Percentiles rank a stretch among this genome's conserved stretches.
phyloP scores from a whole-genome alignment of 192 early-diverging fungal genomes.

The Gamsiella multidivaricata region DNA sequence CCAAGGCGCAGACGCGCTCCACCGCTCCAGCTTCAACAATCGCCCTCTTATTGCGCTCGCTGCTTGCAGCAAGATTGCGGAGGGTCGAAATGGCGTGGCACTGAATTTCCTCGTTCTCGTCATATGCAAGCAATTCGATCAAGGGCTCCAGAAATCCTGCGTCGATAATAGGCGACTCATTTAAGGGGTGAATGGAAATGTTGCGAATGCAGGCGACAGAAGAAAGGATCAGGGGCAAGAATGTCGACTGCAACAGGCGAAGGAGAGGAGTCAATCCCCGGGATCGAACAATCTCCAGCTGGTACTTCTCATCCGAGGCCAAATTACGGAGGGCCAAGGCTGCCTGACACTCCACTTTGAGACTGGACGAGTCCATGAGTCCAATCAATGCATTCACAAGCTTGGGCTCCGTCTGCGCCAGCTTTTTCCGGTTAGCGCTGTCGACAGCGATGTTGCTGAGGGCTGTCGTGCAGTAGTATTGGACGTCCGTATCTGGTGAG shows the following conservation, averaged over 20 bases:
- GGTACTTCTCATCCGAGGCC: constrained; percentile 89
- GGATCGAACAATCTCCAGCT: constrained; percentile 82
- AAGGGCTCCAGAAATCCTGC: constrained; percentile 79
- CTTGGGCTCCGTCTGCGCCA: constrained; percentile 77
- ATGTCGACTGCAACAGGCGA: constrained; percentile 78
- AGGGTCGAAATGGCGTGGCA: constrained; percentile 89
- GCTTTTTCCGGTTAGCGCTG: constrained; percentile 69
- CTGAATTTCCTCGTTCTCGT: constrained; percentile 85
- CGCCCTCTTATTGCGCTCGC: constrained; percentile 77
- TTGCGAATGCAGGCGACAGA: constrained; percentile 91
- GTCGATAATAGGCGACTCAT: constrained; percentile 87
- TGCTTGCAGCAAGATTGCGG: constrained; percentile 84
- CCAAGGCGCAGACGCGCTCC: constrained; percentile 72
- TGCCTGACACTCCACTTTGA: constrained; percentile 90
- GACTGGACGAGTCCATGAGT: constrained; percentile 79
- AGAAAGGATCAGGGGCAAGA: constrained; percentile 80
- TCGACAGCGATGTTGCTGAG: constrained; percentile 92
- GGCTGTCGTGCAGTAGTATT: constrained; percentile 92
- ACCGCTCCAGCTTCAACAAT: constrained; percentile 83
- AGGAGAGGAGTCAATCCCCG: constrained; percentile 80
- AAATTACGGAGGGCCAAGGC: constrained; percentile 88
- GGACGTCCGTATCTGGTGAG: constrained; percentile 84
- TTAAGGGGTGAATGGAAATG: constrained; percentile 87
- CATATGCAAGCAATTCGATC: constrained; percentile 69
- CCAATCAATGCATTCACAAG: constrained; percentile 82